Base-by-base conservation (phyloP, 306 rosid genomes). In the Pachyrhizus erosus region DNA sequence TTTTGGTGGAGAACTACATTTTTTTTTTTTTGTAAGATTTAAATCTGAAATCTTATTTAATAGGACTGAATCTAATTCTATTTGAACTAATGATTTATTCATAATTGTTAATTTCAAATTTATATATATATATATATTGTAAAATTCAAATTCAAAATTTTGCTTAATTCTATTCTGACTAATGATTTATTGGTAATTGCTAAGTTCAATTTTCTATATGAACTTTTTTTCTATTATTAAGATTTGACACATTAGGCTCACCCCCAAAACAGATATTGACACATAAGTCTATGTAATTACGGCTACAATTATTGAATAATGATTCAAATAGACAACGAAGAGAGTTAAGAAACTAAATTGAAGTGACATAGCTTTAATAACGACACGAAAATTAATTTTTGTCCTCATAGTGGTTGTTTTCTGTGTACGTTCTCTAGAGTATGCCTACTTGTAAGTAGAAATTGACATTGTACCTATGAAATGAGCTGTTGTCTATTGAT, bases 401-500 rank as follows among this genome's bases (percentile, higher is more conserved):
- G 80, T 68, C 66, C 34, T 31, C 55, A 34, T 57, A 29, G 77
- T 67, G 31, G 72, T 69, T 46, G 60, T 75, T 55, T 7, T 40
- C 61, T 57, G 5, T 34, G 49, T 26, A 39, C 34, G 10, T 72
- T 78, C 72, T 87, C 64, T 2, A 18, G 6, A 39, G 58, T 11
- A 4, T n/a, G 78, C 31, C 39, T 23, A 55, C 9, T 17, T 21
- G 9, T 27, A 39, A 77, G 67, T 77, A 52, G 87, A 67, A 37
- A 31, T 83, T 79, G 83, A 80, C 86, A 82, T 26, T 37, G 90
- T 82, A 82, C 91, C 58, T 20, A 6, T 34, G 26, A 40, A 60
- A 72, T 87, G 94, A 88, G 88, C 88, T 91, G 88, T 82, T 54
- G 65, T 68, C 80, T 86, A 73, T 87, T 76, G 86, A 83, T 84